Conservation (phyloP, 2,329 filamentous ascomycete genomes). For the Sclerotinia minor region DNA sequence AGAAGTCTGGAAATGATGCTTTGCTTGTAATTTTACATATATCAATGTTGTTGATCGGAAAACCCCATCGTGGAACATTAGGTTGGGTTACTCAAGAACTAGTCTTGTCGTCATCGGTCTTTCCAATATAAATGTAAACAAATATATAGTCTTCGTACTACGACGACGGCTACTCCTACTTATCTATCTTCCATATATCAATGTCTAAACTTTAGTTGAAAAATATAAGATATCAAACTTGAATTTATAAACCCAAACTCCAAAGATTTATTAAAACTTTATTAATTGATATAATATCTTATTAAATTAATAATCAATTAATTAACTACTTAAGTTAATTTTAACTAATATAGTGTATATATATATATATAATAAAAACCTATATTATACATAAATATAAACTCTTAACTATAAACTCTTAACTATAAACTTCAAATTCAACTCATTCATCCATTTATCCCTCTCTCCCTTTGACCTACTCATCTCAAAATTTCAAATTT, state of each 20-base stretch:
- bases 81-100: neutral
- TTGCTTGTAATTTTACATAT: too few species aligned
- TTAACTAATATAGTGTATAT: neutral
- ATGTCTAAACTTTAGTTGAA: neutral
- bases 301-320: too few species aligned
- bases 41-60: neutral
- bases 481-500: too few species aligned
- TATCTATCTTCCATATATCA: neutral
- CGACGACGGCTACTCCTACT: too few species aligned
- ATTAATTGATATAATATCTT: too few species aligned
- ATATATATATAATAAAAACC: neutral
- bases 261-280: too few species aligned
- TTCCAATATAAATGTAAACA: neutral
- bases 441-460: too few species aligned
- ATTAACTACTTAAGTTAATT: too few species aligned
- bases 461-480: neutral
- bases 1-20: neutral
- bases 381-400: neutral
- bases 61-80: neutral
- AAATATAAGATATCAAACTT: too few species aligned
- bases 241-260: neutral
- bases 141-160: neutral
- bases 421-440: too few species aligned
- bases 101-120: slow-evolving; percentile 15
- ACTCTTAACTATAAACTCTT: too few species aligned